Percentiles rank a stretch among this genome's conserved stretches.
phyloP scores from a whole-genome alignment of 2,329 filamentous ascomycete genomes.

The Ophiostoma perfectum region DNA sequence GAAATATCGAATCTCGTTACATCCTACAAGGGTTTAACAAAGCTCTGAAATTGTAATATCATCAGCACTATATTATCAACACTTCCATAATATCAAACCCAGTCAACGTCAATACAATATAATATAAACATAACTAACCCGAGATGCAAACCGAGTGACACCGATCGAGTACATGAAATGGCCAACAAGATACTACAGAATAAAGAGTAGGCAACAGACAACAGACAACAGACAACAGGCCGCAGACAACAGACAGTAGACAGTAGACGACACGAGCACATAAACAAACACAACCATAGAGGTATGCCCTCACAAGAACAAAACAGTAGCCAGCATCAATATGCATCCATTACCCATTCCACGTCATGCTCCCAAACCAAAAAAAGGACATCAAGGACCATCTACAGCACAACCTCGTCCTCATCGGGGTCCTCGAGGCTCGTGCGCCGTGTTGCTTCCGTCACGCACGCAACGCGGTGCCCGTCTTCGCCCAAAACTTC shows the following conservation, averaged over 20 bases:
- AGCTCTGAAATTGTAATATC: too few relatives aligned
- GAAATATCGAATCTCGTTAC: too few relatives aligned
- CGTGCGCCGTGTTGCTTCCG: conserved; percentile 50
- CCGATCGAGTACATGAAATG: background rate
- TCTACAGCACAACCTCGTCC: conserved; percentile 42
- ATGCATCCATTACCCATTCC: background rate
- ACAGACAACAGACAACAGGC: background rate
- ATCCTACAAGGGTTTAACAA: too few relatives aligned
- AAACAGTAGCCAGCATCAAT: background rate
- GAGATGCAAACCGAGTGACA: background rate
- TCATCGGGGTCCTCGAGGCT: conserved; percentile 58
- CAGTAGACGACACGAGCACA: background rate
- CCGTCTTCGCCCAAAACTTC: conserved; percentile 38
- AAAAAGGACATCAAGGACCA: background rate
- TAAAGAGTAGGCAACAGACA: background rate
- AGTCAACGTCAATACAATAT: background rate
- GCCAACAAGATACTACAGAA: background rate
- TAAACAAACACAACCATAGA: too few relatives aligned
- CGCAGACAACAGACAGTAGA: background rate
- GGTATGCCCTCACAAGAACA: background rate
- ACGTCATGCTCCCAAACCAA: background rate
- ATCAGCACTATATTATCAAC: too few relatives aligned
- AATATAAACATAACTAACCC: background rate
- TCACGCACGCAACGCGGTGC: conserved; percentile 41
- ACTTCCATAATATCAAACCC: too few relatives aligned